phyloP scores from a whole-genome alignment of 805 yeast species.

The Sugiyamaella smithiae region DNA sequence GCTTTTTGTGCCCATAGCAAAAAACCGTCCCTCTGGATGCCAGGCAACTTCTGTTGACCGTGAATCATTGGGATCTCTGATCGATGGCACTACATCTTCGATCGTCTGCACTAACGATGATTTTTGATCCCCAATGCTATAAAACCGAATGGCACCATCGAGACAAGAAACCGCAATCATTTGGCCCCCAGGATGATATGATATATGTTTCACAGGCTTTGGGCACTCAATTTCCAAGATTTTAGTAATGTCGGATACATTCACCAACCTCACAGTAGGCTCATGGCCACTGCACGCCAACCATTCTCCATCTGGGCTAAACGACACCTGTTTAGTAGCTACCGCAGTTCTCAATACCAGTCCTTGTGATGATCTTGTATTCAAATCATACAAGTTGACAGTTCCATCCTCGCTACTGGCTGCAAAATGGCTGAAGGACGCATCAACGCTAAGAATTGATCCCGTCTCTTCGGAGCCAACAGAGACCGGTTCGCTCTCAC shows the following conservation, averaged over 20 bases:
- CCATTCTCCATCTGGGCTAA: slow-evolving; percentile 37
- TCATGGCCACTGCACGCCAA: slow-evolving; percentile 38
- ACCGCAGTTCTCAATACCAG: slow-evolving; percentile 30
- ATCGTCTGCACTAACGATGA: slow-evolving; percentile 24
- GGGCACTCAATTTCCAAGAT: slow-evolving; percentile 43
- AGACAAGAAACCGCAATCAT: slow-evolving; percentile 31
- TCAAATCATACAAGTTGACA: slow-evolving; percentile 30
- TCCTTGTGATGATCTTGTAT: slow-evolving; percentile 25
- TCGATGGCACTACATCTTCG: slow-evolving; percentile 30
- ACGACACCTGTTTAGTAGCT: slow-evolving; percentile 34
- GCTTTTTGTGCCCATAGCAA: slow-evolving; percentile 61
- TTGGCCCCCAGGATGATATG: slow-evolving; percentile 36
- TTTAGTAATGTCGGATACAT: slow-evolving; percentile 34
- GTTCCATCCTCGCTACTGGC: slow-evolving; percentile 46
- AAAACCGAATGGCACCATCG: slow-evolving; percentile 36
- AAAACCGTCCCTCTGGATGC: slow-evolving; percentile 65
- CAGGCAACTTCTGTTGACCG: slow-evolving; percentile 59
- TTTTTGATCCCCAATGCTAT: slow-evolving; percentile 27
- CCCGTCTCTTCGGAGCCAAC: slow-evolving; percentile 25
- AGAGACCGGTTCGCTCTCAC: slow-evolving; percentile 34
- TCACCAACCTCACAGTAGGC: slow-evolving; percentile 31
- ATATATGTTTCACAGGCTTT: slow-evolving; percentile 47
- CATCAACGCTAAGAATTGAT: slow-evolving; percentile 25
- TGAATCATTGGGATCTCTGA: slow-evolving; percentile 38
- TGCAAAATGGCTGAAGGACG: slow-evolving; percentile 33